These are phyloP conservation scores for Bombardia bombarda DNA, from an alignment of 495 filamentous ascomycete genomes.

Conservation along the genomic window DNA sequence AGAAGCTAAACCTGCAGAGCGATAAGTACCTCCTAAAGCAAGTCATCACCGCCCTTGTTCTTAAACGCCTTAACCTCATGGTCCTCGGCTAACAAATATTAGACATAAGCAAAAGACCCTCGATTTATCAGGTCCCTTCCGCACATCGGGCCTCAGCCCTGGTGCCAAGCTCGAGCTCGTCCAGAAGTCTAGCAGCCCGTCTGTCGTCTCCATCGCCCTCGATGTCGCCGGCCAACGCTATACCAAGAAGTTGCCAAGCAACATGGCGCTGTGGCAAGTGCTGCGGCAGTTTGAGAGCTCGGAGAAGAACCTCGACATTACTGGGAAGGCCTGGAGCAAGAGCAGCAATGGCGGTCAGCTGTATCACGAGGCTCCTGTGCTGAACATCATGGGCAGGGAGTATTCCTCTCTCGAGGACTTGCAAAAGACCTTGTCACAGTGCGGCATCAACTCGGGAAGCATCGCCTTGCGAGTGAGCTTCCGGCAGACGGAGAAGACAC, in stretches of 20 bases:
- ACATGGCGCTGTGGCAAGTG: conserved; percentile 78
- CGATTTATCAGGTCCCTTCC: conserved; percentile 74
- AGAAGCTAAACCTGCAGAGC: conserved; percentile 63
- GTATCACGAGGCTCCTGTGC: conserved; percentile 77
- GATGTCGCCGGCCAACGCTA: conserved; percentile 70
- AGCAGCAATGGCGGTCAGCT: conserved; percentile 61
- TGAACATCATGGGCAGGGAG: conserved; percentile 73
- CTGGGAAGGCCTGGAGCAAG: conserved; percentile 51
- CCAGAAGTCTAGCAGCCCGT: conserved; percentile 70
- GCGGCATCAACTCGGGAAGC: conserved; percentile 78
- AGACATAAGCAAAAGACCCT: conserved; percentile 76
- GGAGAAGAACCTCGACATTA: conserved; percentile 62
- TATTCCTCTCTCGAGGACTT: conserved; percentile 68
- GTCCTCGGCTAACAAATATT: conserved; percentile 2
- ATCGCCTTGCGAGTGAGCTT: conserved; percentile 71
- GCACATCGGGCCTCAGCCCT: conserved; percentile 75
- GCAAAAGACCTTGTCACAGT: conserved; percentile 77
- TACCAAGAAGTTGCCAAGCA: conserved; percentile 73
- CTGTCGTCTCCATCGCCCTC: conserved; percentile 76
- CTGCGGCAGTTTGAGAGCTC: conserved; percentile 79
- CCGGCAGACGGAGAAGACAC: conserved; percentile 61
- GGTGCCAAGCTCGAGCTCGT: conserved; percentile 92
- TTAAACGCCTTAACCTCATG: not conserved
- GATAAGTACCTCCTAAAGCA: conserved; percentile 77
- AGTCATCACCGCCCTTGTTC: conserved; percentile 13